A percentile compares a stretch with the other conserved stretches of the same genome.
These are phyloP conservation scores for Fremontodendron californicum DNA, from an alignment of 345 rosid species.

Conservation along the genomic window DNA sequence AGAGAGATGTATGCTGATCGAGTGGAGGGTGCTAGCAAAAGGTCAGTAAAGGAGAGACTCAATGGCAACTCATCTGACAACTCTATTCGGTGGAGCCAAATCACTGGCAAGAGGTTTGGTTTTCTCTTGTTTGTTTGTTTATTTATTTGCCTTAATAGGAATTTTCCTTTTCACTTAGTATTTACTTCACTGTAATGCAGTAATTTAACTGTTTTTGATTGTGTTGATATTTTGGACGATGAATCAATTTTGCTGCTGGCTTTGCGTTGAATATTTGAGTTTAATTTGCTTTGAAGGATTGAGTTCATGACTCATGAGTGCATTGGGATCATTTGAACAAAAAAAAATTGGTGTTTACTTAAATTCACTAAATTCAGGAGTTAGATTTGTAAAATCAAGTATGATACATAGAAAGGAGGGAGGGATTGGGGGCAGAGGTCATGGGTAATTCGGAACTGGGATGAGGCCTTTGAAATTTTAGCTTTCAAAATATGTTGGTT, in stretches of 20 bases:
- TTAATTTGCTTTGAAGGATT: not conserved
- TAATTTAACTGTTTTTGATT: not conserved
- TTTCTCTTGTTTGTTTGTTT: not conserved
- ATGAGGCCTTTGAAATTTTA: not conserved
- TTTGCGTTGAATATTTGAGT: not conserved
- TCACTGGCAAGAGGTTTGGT: constrained; percentile 78
- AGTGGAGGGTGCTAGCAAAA: constrained; percentile 56
- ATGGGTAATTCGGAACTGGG: not conserved
- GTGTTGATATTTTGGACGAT: not conserved
- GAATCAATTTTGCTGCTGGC: not conserved
- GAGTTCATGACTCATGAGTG: not conserved
- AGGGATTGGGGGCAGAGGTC: not conserved
- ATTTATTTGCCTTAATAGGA: not conserved
- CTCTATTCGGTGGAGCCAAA: constrained; percentile 47
- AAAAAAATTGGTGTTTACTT: not conserved
- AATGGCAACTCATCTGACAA: constrained; percentile 51
- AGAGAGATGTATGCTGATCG: constrained; percentile 93
- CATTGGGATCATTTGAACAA: not conserved
- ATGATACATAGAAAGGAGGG: not conserved
- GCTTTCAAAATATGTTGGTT: not conserved
- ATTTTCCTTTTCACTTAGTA: not conserved
- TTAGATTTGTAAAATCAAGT: not conserved
- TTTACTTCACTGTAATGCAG: not conserved
- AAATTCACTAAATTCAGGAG: not conserved
- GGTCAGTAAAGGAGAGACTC: constrained; percentile 72